Conservation (phyloP, 257 asterid genomes). For the Knoxia roxburghii region DNA sequence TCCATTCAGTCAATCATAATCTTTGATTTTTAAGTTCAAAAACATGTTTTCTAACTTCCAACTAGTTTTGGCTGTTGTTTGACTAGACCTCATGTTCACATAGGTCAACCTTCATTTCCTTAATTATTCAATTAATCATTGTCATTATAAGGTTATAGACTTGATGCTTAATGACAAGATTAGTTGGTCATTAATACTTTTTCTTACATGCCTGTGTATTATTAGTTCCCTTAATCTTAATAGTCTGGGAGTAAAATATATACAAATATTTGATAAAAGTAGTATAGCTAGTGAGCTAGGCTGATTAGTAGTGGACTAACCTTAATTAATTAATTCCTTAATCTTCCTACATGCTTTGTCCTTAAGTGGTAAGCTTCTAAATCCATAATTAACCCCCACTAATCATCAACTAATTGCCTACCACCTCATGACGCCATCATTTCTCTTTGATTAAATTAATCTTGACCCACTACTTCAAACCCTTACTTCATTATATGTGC, state of each 20-base stretch:
- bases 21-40: not conserved
- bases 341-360: too few relatives aligned
- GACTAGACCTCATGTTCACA: not conserved
- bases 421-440: conserved; percentile 9
- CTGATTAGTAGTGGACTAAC: too few relatives aligned
- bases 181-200: not conserved
- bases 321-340: too few relatives aligned
- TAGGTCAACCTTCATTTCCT: not conserved
- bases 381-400: not conserved
- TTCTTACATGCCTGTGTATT: too few relatives aligned
- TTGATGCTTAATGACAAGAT: not conserved
- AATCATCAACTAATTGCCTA: conserved; percentile 1
- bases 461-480: not conserved
- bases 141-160: too few relatives aligned
- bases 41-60: not conserved
- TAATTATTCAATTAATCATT: too few relatives aligned
- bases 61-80: not conserved
- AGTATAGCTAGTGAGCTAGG: too few relatives aligned
- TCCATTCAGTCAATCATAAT: too few relatives aligned
- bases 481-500: conserved; percentile 20
- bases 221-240: too few relatives aligned
- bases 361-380: not conserved
- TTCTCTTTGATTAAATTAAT: conserved; percentile 5
- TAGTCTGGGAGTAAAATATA: too few relatives aligned
- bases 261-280: too few relatives aligned